Evolutionary conservation across 2,329 filamentous ascomycete species (phyloP).

Genomic region (Paraphoma sp.): DNA sequence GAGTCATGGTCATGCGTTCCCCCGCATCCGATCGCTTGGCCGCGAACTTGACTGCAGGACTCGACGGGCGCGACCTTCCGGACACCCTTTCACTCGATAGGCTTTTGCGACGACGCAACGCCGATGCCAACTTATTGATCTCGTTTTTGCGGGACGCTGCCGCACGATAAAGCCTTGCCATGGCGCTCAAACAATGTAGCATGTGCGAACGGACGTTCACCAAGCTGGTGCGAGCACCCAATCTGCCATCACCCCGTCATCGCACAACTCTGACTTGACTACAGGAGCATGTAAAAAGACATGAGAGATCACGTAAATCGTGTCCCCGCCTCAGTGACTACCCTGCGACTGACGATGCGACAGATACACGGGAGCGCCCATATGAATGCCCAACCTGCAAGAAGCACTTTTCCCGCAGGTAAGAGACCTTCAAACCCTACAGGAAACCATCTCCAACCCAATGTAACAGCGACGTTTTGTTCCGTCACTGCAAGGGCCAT

Average conservation of each 20-base stretch:
- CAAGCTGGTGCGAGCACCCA: slow-evolving; percentile 48
- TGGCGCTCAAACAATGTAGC: slow-evolving; percentile 50
- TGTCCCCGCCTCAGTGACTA: too few relatives aligned
- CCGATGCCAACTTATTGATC: slow-evolving; percentile 6
- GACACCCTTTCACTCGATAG: slow-evolving; percentile 17
- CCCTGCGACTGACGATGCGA: background rate
- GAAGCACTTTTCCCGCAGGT: slow-evolving; percentile 63
- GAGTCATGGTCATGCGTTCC: slow-evolving; percentile 40
- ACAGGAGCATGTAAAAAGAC: slow-evolving; percentile 60
- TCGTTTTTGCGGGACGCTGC: background rate
- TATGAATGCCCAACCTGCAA: slow-evolving; percentile 62
- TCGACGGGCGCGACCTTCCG: slow-evolving; percentile 21
- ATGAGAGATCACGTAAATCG: slow-evolving; percentile 59
- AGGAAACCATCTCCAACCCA: slow-evolving; percentile 26
- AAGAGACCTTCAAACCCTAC: slow-evolving; percentile 15
- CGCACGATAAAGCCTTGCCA: slow-evolving; percentile 18
- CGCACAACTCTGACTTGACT: slow-evolving; percentile 7
- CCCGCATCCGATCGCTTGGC: slow-evolving; percentile 35
- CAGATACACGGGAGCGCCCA: slow-evolving; percentile 62
- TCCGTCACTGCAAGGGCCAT: slow-evolving; percentile 60
- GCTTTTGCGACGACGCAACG: slow-evolving; percentile 12
- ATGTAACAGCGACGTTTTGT: slow-evolving; percentile 54
- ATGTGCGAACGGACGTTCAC: slow-evolving; percentile 62
- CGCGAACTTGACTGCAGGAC: slow-evolving; percentile 16
- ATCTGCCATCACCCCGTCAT: background rate